Evolutionary conservation across 192 early-diverging fungal genomes (phyloP).

Genomic region (Coemansia sp.): DNA sequence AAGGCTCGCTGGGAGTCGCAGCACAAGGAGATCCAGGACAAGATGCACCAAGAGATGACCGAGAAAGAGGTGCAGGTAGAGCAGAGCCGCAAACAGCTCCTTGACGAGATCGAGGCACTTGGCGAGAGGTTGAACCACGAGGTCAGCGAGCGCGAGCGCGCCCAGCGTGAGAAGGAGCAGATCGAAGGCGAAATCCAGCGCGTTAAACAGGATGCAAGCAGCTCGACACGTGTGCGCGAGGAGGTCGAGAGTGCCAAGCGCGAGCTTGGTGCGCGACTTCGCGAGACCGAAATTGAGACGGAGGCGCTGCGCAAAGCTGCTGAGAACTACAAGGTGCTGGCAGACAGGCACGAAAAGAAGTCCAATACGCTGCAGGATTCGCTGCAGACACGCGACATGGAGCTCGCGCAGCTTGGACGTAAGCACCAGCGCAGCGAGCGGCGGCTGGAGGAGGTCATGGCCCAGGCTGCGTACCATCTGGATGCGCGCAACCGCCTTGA

Average conservation of each 20-base stretch:
- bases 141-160: slow-evolving; percentile 57
- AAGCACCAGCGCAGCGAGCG: slow-evolving; percentile 66
- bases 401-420: slow-evolving; percentile 60
- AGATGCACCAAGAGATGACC: slow-evolving; percentile 60
- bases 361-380: slow-evolving; percentile 63
- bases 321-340: slow-evolving; percentile 68
- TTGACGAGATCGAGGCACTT: slow-evolving; percentile 58
- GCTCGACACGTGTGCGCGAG: slow-evolving; percentile 62
- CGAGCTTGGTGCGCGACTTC: slow-evolving; percentile 57
- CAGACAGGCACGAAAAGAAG: slow-evolving; percentile 70
- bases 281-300: slow-evolving; percentile 64
- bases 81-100: slow-evolving; percentile 66
- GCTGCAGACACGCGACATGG: slow-evolving; percentile 62
- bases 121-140: slow-evolving; percentile 62
- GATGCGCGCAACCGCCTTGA: slow-evolving; percentile 64
- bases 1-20: slow-evolving; percentile 68
- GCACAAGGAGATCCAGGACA: slow-evolving; percentile 66
- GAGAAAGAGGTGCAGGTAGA: slow-evolving; percentile 74
- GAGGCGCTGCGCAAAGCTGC: slow-evolving; percentile 51
- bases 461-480: slow-evolving; percentile 69
- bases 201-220: slow-evolving; percentile 56
- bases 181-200: slow-evolving; percentile 67
- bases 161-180: slow-evolving; percentile 60
- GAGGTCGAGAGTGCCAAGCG: slow-evolving; percentile 68
- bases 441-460: slow-evolving; percentile 66